Base-by-base conservation (phyloP, 2,329 filamentous ascomycete species). In the Clarireedia sp. region DNA sequence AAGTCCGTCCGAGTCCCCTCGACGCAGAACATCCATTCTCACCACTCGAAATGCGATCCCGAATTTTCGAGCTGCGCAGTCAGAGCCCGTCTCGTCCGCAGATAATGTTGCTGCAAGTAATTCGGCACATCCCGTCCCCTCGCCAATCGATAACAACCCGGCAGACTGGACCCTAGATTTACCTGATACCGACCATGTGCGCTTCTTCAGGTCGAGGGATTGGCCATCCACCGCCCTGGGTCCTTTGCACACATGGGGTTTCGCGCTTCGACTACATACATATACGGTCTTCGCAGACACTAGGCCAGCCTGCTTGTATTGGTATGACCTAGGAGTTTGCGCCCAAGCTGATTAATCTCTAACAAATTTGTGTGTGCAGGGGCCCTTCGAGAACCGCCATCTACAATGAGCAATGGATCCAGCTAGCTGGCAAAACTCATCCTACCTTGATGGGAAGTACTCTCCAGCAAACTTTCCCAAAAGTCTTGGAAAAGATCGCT, bases 351-450 rank as follows among this genome's bases (percentile, higher is more conserved):
- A 17, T 23, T 43, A 19, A 17, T 19, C 23, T 45, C 54, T 53
- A 19, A 51, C 38, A 43, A 33, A 23, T 36, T 44, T 12, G 23
- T 14, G 10, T 38, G 26, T 10, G 2, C 26, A 67, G 65, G 63
- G 64, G 64, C 12, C 47, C 61, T 1, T 40, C 61, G 7, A 59
- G 54, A 52, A 57, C 63, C 17, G 57, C 64, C 2, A 61, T 67
- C 21, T 67, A 67, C 55, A 67, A 66, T 48, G 59, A 63, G 41
- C 52, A 53, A 7, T 67, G 64, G 26, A 54, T 61, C 16, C 56
- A 60, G 17, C 54, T 67, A 2, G 58, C 63, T 7, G 60, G 62
- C 10, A 63, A 62, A 26, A 51, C 56, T 17, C 63, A 66, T 37
- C 63, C 63, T 1, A 17, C n/a, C 2, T 52, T 66, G 4, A 64